phyloP scores from a whole-genome alignment of 441 rosid genomes.

The Bocquillonia castaneifolia region DNA sequence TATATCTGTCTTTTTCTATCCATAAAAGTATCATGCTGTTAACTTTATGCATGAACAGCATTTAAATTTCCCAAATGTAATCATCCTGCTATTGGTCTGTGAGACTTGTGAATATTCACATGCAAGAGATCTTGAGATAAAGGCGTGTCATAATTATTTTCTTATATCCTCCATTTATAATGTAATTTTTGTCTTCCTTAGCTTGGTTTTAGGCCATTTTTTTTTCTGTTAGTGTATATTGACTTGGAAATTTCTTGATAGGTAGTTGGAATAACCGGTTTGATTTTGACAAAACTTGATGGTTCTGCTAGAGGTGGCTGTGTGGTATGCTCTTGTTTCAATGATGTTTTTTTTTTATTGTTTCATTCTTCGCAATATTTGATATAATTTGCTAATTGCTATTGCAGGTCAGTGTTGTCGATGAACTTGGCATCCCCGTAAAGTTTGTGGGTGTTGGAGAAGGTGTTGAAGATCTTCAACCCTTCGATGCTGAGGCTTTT shows the following conservation, averaged over 20 bases:
- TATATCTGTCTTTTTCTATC: constrained; percentile 15
- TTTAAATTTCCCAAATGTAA: neutral
- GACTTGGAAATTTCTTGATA: constrained; percentile 26
- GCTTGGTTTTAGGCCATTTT: neutral
- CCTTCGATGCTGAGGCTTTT: constrained; percentile 84
- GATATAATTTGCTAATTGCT: constrained; percentile 15
- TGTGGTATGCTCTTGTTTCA: constrained; percentile 52
- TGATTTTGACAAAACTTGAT: constrained; percentile 86
- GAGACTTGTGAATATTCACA: neutral
- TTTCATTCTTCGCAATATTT: constrained; percentile 8
- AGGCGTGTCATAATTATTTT: neutral
- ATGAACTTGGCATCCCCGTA: constrained; percentile 90
- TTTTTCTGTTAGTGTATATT: neutral
- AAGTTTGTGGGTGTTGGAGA: constrained; percentile 95
- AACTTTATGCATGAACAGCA: neutral
- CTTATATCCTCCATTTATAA: neutral
- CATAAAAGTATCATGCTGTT: neutral
- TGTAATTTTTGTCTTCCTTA: neutral
- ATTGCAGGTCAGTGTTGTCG: constrained; percentile 84
- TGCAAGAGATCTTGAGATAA: neutral
- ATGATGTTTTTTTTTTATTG: neutral
- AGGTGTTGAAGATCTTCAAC: constrained; percentile 91
- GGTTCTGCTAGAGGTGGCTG: constrained; percentile 97
- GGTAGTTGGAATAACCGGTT: constrained; percentile 89
- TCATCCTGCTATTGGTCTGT: neutral